Conservation (phyloP, 352 stramenopile genomes). For the Pythium chondricola region DNA sequence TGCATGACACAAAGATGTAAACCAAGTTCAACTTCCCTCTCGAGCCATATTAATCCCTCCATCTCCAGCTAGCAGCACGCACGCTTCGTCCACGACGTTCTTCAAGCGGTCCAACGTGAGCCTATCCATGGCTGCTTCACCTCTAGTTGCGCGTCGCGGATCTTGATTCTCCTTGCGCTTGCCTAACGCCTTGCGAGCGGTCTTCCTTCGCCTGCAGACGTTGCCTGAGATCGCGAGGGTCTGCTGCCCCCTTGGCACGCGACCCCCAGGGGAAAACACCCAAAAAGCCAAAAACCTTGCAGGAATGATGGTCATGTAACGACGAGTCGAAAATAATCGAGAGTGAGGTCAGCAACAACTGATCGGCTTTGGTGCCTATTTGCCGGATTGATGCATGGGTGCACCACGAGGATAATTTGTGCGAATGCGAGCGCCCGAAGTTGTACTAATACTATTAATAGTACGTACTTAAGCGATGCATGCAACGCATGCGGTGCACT, state of each 20-base stretch:
- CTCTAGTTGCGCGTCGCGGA: background rate
- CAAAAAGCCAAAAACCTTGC: slow-evolving; percentile 10
- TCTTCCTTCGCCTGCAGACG: no score
- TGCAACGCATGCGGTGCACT: no score
- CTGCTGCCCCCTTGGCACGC: slow-evolving; percentile 1
- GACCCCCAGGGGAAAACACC: slow-evolving; percentile 20
- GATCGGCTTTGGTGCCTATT: no score
- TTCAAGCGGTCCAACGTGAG: slow-evolving; percentile 82
- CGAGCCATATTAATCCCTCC: background rate
- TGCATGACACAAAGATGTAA: slow-evolving; percentile 15
- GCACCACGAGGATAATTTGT: no score
- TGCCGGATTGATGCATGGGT: no score
- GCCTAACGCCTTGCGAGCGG: no score
- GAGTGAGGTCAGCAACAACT: slow-evolving; percentile 1
- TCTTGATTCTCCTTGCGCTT: background rate
- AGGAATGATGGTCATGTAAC: slow-evolving; percentile 15
- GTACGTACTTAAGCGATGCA: no score
- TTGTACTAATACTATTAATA: no score
- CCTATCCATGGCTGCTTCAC: slow-evolving; percentile 51
- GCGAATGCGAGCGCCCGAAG: no score
- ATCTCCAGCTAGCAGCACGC: slow-evolving; percentile 26
- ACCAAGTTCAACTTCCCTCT: background rate
- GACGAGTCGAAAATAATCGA: slow-evolving; percentile 1
- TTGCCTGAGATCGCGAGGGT: background rate
- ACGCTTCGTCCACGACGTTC: slow-evolving; percentile 87